A percentile compares a stretch with the other conserved stretches of the same genome.
These are phyloP conservation scores for Candida glucosophila DNA, from an alignment of 1,139 yeast species.

Conservation along the genomic window DNA sequence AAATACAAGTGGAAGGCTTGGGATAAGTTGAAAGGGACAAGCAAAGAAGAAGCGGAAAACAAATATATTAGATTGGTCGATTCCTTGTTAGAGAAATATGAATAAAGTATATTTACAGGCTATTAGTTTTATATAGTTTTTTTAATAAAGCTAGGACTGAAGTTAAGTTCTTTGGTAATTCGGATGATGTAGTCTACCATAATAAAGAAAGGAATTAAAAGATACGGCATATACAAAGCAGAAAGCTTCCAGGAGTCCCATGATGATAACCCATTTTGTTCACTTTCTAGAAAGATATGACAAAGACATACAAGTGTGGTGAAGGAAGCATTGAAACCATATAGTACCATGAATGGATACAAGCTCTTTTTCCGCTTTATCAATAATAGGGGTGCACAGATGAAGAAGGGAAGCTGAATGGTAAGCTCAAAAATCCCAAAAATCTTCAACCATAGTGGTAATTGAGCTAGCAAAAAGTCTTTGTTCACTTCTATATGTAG, in stretches of 20 bases:
- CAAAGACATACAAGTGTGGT: constrained; percentile 62
- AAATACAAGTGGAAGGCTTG: constrained; percentile 98
- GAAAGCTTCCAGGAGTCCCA: constrained; percentile 34
- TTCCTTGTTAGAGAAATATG: constrained; percentile 48
- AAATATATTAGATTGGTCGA: constrained; percentile 73
- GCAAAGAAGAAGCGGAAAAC: constrained; percentile 86
- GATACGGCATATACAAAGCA: constrained; percentile 57
- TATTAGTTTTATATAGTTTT: constrained; percentile 1
- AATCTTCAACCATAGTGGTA: constrained; percentile 60
- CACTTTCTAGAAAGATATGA: constrained; percentile 28
- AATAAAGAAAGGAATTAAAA: constrained; percentile 53
- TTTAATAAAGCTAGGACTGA: too few relatives aligned
- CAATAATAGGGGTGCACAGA: constrained; percentile 25
- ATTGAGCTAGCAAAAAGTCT: constrained; percentile 53
- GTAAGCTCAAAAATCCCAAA: constrained; percentile 66
- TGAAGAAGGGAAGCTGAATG: constrained; percentile 73
- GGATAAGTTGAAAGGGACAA: constrained; percentile 77
- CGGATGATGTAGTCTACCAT: constrained; percentile 28
- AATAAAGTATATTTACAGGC: constrained; percentile 8
- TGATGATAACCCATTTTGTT: constrained; percentile 22
- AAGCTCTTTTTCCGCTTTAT: constrained; percentile 15
- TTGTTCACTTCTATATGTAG: constrained; percentile 58
- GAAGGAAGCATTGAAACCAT: constrained; percentile 69
- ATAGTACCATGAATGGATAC: constrained; percentile 48
- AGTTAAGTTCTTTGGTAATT: not conserved